Base-by-base conservation (phyloP, 768 basidiomycete species). In the Podaxis carcinomalis region DNA sequence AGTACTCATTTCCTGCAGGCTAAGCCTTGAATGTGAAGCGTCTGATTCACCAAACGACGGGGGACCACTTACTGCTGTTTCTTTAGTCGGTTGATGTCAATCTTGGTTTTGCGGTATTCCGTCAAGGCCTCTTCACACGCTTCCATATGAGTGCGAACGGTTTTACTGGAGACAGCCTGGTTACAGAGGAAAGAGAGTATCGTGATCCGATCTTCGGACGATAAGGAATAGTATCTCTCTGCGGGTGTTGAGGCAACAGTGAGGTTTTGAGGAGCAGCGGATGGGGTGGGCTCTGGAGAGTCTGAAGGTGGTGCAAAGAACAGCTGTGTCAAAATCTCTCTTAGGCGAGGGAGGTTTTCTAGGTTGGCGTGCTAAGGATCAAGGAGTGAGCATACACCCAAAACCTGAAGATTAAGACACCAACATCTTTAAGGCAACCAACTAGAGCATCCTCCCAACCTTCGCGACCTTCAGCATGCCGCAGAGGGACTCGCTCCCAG, bases 391-490 rank as follows among this genome's bases (percentile, higher is more conserved):
- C 28, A 19, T 55, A 14, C 2, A 58, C 16, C 63, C n/a, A 37
- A 56, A n/a, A 50, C 40, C 32, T 47, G 36, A 36, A 27, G 56
- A 52, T 51, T 47, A 51, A 40, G 14, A 21, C 50, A 85, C 93
- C 65, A 67, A 96, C 95, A 72, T 96, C 89, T 79, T 92, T 92
- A 65, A 96, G 75, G 68, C 93, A 90, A 46, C 93, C 93, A 35
- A 95, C 78, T 21, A 97, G 79, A 14, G 92, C 89, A 65, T 94
- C 92, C 73, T 97, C 93, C 95, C 95, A 98, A 11, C 91, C 89
- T 66, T 86, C 83, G 47, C 94, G 84, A 25, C 85, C 83, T 67
- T 95, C 93, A 40, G 80, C 77, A 66, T 83, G 82, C 44, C 89
- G 81, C 63, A 93, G 73, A 27, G 89, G 87, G 3, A 90, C 82